These are phyloP conservation scores for Leptodontidium sp. DNA, from an alignment of 2,329 filamentous ascomycete genomes.

Conservation along the genomic window DNA sequence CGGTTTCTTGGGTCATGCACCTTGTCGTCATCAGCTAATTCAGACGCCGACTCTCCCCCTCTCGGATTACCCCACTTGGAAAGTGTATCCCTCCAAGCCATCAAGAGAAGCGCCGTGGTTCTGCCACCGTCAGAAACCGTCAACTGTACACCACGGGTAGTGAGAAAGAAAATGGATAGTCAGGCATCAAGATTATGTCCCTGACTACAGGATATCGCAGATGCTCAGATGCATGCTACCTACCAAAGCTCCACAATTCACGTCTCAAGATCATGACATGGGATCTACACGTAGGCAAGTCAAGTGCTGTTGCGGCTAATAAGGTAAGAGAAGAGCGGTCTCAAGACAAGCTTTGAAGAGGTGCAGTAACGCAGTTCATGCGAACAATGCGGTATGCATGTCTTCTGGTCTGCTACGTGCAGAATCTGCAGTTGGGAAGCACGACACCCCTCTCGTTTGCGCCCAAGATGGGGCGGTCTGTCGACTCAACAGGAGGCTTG, in stretches of 20 bases:
- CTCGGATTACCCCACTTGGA: constrained; percentile 8
- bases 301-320: background rate
- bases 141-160: background rate
- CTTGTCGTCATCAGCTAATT: constrained; percentile 1
- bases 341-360: constrained; percentile 13
- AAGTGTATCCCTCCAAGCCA: background rate
- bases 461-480: background rate
- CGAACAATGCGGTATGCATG: constrained; percentile 14
- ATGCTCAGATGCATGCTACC: background rate
- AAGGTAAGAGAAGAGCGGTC: background rate
- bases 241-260: constrained; percentile 1
- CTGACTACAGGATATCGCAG: background rate
- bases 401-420: constrained; percentile 3
- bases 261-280: constrained; percentile 2
- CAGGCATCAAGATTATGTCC: background rate
- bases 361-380: constrained; percentile 12
- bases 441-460: background rate
- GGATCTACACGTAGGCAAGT: background rate
- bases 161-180: background rate
- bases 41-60: constrained; percentile 8
- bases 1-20: constrained; percentile 7
- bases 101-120: background rate
- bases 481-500: background rate
- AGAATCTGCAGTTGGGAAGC: constrained; percentile 2
- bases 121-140: constrained; percentile 12